Evolutionary conservation across 306 rosid species (phyloP).

Genomic region (Comarum palustre): DNA sequence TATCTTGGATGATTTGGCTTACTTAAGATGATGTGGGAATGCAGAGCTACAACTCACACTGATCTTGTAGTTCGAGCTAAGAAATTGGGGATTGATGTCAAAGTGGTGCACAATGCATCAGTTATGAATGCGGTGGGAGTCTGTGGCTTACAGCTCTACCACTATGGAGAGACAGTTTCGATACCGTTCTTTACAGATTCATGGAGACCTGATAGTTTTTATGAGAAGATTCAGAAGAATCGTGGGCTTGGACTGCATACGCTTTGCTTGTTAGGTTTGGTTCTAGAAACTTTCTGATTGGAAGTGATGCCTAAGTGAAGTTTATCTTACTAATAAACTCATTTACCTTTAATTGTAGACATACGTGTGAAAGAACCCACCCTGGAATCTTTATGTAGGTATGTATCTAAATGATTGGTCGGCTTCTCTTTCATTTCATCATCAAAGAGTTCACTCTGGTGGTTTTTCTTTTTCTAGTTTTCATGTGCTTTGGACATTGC

Average conservation of each 20-base stretch:
- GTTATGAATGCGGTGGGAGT: slow-evolving; percentile 88
- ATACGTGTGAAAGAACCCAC: slow-evolving; percentile 94
- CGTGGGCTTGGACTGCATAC: slow-evolving; percentile 45
- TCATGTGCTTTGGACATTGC: not conserved
- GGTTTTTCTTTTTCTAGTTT: not conserved
- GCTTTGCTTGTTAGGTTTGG: slow-evolving; percentile 56
- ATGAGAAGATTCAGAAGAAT: slow-evolving; percentile 73
- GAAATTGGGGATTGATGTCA: slow-evolving; percentile 63
- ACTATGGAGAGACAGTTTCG: slow-evolving; percentile 80
- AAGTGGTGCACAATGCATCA: slow-evolving; percentile 71
- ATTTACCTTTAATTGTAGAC: slow-evolving; percentile 37
- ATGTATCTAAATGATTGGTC: slow-evolving; percentile 22
- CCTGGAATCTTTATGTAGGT: slow-evolving; percentile 82
- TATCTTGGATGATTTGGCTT: not conserved
- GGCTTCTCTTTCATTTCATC: not conserved
- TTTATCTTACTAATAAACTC: not conserved
- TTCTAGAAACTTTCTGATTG: not conserved
- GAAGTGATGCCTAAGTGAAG: not conserved
- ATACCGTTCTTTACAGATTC: slow-evolving; percentile 76
- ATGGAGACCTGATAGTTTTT: slow-evolving; percentile 92
- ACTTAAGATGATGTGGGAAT: not conserved
- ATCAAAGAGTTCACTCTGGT: not conserved
- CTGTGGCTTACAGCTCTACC: slow-evolving; percentile 84
- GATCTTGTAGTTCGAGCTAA: slow-evolving; percentile 88
- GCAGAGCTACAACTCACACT: slow-evolving; percentile 78